phyloP scores from a whole-genome alignment of 495 filamentous ascomycete genomes.

The Aspergillus wentii region DNA sequence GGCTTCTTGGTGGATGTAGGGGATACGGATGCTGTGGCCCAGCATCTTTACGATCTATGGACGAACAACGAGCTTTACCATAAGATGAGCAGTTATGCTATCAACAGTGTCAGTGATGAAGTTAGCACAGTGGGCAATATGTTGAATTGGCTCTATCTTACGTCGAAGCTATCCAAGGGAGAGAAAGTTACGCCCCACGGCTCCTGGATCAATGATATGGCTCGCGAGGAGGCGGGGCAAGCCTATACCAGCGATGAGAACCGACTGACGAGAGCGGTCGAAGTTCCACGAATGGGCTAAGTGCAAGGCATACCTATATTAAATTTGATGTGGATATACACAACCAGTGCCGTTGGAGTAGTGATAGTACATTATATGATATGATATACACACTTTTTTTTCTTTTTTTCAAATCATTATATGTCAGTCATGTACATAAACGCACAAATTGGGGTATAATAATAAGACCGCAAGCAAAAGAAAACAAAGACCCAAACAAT shows the following conservation, averaged over 20 bases:
- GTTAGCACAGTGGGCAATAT: slow-evolving; percentile 80
- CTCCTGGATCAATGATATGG: slow-evolving; percentile 76
- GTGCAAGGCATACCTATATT: too few species aligned
- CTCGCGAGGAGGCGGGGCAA: slow-evolving; percentile 59
- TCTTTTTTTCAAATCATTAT: too few species aligned
- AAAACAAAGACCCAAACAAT: too few species aligned
- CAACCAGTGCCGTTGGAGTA: too few species aligned
- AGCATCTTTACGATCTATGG: slow-evolving; percentile 64
- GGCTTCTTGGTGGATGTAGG: slow-evolving; percentile 74
- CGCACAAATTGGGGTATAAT: too few species aligned
- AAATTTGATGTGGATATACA: too few species aligned
- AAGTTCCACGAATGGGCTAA: slow-evolving; percentile 29
- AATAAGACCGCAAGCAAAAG: too few species aligned
- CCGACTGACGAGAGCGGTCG: slow-evolving; percentile 44
- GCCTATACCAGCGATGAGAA: slow-evolving; percentile 58
- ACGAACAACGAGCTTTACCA: slow-evolving; percentile 59
- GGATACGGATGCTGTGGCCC: slow-evolving; percentile 68
- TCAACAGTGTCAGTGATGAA: slow-evolving; percentile 68
- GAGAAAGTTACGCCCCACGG: slow-evolving; percentile 44
- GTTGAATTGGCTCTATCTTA: slow-evolving; percentile 72
- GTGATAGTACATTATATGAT: too few species aligned
- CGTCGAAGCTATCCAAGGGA: slow-evolving; percentile 53
- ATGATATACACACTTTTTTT: too few species aligned
- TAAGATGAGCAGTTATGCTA: slow-evolving; percentile 64
- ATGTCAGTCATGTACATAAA: too few species aligned